These are phyloP conservation scores for Zea mays DNA, from an alignment of 176 grass and related monocot genomes.

Conservation along the genomic window Zm-B73-REFERENCE-NAM-5.0 NC_050104.1:132357501-132358000, in stretches of 20 bases:
- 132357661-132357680: conserved; percentile 82
- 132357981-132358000: conserved; percentile 70
- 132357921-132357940: conserved; percentile 64
- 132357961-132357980: conserved; percentile 83
- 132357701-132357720: conserved; percentile 69
- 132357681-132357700: conserved; percentile 60
- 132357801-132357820: conserved; percentile 31
- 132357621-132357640: conserved; percentile 31
- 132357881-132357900: conserved; percentile 60
- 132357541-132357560: conserved; percentile 50
- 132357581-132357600: conserved; percentile 20
- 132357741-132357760: conserved; percentile 65
- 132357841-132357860: conserved; percentile 16
- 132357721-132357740: conserved; percentile 77
- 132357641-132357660: conserved; percentile 59
- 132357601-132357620: neutral
- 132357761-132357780: conserved; percentile 61
- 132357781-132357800: conserved; percentile 57
- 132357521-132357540: conserved; percentile 70
- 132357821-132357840: conserved; percentile 17
- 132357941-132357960: conserved; percentile 60
- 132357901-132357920: conserved; percentile 74
- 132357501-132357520: conserved; percentile 83
- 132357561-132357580: conserved; percentile 25
- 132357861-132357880: conserved; percentile 27